Evolutionary conservation across 2,329 filamentous ascomycete species (phyloP).

Genomic region (Stagonosporopsis cucurbitacearum): DNA sequence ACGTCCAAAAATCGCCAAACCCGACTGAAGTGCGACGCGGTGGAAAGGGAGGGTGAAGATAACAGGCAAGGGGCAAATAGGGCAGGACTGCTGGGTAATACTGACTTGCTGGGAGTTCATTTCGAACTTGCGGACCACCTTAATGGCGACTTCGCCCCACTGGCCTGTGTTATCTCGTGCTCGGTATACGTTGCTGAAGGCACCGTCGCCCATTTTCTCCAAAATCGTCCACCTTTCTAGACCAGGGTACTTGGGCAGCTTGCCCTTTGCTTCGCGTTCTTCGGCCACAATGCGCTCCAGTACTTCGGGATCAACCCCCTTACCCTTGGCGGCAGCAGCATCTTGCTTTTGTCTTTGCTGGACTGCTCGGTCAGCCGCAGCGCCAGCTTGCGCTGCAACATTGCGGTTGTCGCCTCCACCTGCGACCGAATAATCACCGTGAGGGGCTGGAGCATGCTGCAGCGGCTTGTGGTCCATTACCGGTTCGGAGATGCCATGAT

Average conservation of each 20-base stretch:
- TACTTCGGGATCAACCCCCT: conserved; percentile 65
- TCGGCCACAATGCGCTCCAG: conserved; percentile 88
- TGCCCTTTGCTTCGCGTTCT: conserved; percentile 83
- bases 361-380: conserved; percentile 68
- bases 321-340: conserved; percentile 58
- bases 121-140: conserved; percentile 97
- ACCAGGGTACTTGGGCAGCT: conserved; percentile 84
- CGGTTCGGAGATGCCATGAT: conserved; percentile 65
- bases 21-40: conserved; percentile 26
- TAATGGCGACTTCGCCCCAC: conserved; percentile 88
- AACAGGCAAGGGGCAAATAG: conserved; percentile 38
- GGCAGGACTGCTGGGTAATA: conserved; percentile 46
- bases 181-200: conserved; percentile 98
- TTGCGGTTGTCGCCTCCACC: conserved; percentile 69
- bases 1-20: conserved; percentile 43
- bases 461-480: conserved; percentile 62
- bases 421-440: conserved; percentile 67
- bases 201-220: conserved; percentile 98
- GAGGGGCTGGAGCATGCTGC: conserved; percentile 57
- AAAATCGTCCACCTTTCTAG: conserved; percentile 84
- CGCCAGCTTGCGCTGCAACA: conserved; percentile 71
- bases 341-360: conserved; percentile 66
- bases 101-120: conserved; percentile 99
- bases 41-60: conserved; percentile 40
- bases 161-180: conserved; percentile 77